Evolutionary conservation across 2,329 filamentous ascomycete species (phyloP).

Genomic region (Curvularia eragrostidis): DNA sequence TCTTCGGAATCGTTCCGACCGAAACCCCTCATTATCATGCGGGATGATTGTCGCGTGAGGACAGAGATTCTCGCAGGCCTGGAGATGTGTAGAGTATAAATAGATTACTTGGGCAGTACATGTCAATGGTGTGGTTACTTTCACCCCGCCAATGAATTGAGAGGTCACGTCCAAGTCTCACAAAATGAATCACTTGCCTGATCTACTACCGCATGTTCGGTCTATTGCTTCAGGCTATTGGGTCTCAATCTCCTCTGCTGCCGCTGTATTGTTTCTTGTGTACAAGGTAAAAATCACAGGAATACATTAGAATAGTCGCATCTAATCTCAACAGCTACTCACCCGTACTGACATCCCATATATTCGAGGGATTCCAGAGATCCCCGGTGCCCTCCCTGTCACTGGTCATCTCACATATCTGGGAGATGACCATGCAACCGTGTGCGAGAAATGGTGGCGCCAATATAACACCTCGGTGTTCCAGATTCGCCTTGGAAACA

Average conservation of each 20-base stretch:
- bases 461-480: slow-evolving; percentile 58
- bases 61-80: not conserved
- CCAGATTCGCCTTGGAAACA: slow-evolving; percentile 62
- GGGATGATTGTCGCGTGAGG: slow-evolving; percentile 1
- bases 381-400: slow-evolving; percentile 59
- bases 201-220: slow-evolving; percentile 3
- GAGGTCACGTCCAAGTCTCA: not conserved
- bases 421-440: slow-evolving; percentile 61
- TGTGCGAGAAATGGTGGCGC: slow-evolving; percentile 60
- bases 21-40: slow-evolving; percentile 21
- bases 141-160: not conserved
- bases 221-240: slow-evolving; percentile 7
- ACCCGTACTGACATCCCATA: slow-evolving; percentile 57
- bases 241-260: not conserved
- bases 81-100: slow-evolving; percentile 2
- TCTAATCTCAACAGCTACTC: slow-evolving; percentile 10
- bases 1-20: slow-evolving; percentile 23
- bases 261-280: not conserved
- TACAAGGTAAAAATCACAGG: slow-evolving; percentile 7
- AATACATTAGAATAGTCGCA: not conserved
- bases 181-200: slow-evolving; percentile 10
- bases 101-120: not conserved
- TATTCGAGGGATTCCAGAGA: slow-evolving; percentile 58
- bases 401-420: slow-evolving; percentile 60
- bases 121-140: not conserved